Percentiles rank a stretch among this genome's conserved stretches.
Evolutionary conservation across 169 alveolate species (phyloP).

Genomic region (Plasmodium billcollinsi): DNA sequence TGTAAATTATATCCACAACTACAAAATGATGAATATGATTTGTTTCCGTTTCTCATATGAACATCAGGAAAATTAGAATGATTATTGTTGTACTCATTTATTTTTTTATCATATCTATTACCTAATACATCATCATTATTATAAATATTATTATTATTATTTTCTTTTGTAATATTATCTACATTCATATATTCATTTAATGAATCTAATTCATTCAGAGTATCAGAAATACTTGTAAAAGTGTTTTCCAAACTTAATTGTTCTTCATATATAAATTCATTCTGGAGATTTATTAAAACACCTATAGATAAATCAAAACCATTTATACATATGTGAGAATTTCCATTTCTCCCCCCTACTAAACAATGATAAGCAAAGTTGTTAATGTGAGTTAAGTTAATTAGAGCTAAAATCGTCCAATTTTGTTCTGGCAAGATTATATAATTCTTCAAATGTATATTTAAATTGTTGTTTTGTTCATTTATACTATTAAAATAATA

Average conservation of each 20-base stretch:
- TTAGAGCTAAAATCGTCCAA: constrained; percentile 58
- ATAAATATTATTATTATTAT: background rate
- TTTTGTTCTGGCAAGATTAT: constrained; percentile 17
- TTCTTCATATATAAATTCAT: constrained; percentile 3
- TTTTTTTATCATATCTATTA: background rate
- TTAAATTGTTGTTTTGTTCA: constrained; percentile 43
- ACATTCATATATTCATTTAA: background rate
- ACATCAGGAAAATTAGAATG: background rate
- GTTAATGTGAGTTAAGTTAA: constrained; percentile 33
- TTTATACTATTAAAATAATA: constrained; percentile 40
- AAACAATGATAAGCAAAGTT: constrained; percentile 44
- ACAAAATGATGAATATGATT: constrained; percentile 19
- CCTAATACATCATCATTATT: background rate
- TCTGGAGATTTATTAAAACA: constrained; percentile 21
- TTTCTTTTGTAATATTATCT: background rate
- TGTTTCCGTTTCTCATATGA: background rate
- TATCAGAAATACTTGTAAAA: background rate
- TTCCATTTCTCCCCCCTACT: constrained; percentile 64
- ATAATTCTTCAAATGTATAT: constrained; percentile 20
- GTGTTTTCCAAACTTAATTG: background rate
- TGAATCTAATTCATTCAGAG: background rate
- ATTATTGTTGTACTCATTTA: background rate
- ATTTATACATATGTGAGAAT: constrained; percentile 38
- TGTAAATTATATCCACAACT: constrained; percentile 37
- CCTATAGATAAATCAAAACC: constrained; percentile 39